These are phyloP conservation scores for Niveomyces coronatus DNA, from an alignment of 2,329 filamentous ascomycete genomes.

Conservation along the genomic window DNA sequence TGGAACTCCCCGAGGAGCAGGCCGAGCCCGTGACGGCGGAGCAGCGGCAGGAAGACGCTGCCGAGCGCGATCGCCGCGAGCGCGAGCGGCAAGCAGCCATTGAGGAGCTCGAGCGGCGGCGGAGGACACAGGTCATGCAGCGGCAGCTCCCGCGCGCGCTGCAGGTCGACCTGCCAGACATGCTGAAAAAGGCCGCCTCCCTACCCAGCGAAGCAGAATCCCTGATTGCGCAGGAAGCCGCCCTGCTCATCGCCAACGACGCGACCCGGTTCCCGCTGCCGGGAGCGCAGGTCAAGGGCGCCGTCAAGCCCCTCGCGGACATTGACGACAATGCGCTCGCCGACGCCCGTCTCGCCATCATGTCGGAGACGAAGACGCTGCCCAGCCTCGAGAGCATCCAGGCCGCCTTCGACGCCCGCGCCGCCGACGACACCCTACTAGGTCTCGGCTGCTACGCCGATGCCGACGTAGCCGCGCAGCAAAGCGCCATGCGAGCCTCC, in stretches of 20 bases:
- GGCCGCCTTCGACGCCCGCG: slow-evolving; percentile 41
- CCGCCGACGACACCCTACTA: slow-evolving; percentile 52
- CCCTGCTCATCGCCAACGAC: slow-evolving; percentile 72
- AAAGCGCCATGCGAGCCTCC: slow-evolving; percentile 52
- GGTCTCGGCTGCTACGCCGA: slow-evolving; percentile 73
- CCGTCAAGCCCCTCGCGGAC: slow-evolving; percentile 45
- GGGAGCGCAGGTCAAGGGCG: slow-evolving; percentile 53
- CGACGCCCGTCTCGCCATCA: slow-evolving; percentile 66
- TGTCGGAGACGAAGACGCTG: slow-evolving; percentile 52
- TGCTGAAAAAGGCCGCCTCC: slow-evolving; percentile 53
- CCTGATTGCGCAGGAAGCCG: slow-evolving; percentile 67
- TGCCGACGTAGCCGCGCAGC: slow-evolving; percentile 61
- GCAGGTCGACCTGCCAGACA: slow-evolving; percentile 56
- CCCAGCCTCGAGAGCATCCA: slow-evolving; percentile 42
- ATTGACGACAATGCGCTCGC: slow-evolving; percentile 64
- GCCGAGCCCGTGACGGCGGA: slow-evolving; percentile 43
- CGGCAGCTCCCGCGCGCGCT: slow-evolving; percentile 68
- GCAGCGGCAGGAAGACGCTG: slow-evolving; percentile 47
- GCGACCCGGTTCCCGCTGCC: slow-evolving; percentile 64
- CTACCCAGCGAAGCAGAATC: slow-evolving; percentile 54
- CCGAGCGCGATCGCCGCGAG: slow-evolving; percentile 71
- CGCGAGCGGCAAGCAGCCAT: slow-evolving; percentile 59
- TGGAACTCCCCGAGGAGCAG: slow-evolving; percentile 80
- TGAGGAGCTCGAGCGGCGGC: slow-evolving; percentile 67
- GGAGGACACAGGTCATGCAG: slow-evolving; percentile 89